phyloP scores from a whole-genome alignment of 495 filamentous ascomycete genomes.

The Hypomontagnella submonticulosa region DNA sequence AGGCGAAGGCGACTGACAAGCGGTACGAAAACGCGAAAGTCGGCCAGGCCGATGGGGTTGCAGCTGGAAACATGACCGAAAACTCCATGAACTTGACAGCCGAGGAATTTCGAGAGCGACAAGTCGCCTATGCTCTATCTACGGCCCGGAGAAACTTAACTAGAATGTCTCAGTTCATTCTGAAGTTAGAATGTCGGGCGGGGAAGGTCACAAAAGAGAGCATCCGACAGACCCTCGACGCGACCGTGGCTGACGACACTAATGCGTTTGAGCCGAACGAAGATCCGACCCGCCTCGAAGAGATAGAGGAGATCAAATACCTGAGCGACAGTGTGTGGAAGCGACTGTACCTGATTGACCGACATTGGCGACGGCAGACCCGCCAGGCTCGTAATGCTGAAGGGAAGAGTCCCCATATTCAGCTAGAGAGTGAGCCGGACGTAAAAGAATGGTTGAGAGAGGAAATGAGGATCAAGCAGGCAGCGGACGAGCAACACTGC shows the following conservation, averaged over 20 bases:
- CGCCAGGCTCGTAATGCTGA: constrained; percentile 4
- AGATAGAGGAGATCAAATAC: constrained; percentile 40
- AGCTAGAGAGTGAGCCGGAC: constrained; percentile 26
- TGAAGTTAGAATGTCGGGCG: constrained; percentile 44
- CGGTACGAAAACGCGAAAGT: not conserved
- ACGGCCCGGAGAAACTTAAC: constrained; percentile 38
- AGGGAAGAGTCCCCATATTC: constrained; percentile 18
- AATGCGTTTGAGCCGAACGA: constrained; percentile 2
- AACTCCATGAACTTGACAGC: constrained; percentile 15
- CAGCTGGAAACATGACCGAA: not conserved
- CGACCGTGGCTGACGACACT: constrained; percentile 31
- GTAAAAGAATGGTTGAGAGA: constrained; percentile 30
- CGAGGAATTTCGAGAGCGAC: constrained; percentile 28
- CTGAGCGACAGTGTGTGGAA: constrained; percentile 34
- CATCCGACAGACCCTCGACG: constrained; percentile 43
- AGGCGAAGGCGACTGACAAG: not conserved
- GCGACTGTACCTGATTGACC: constrained; percentile 43
- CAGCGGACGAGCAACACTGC: constrained; percentile 26
- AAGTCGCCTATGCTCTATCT: constrained; percentile 31
- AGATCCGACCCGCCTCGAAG: constrained; percentile 1
- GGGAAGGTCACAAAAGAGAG: constrained; percentile 45
- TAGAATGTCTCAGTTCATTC: constrained; percentile 40
- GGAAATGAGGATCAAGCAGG: constrained; percentile 24
- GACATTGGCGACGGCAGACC: constrained; percentile 32
- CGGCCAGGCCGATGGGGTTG: not conserved